Conservation (phyloP, 2,329 filamentous ascomycete species). For the Iodosphaeria phyllophila region DNA sequence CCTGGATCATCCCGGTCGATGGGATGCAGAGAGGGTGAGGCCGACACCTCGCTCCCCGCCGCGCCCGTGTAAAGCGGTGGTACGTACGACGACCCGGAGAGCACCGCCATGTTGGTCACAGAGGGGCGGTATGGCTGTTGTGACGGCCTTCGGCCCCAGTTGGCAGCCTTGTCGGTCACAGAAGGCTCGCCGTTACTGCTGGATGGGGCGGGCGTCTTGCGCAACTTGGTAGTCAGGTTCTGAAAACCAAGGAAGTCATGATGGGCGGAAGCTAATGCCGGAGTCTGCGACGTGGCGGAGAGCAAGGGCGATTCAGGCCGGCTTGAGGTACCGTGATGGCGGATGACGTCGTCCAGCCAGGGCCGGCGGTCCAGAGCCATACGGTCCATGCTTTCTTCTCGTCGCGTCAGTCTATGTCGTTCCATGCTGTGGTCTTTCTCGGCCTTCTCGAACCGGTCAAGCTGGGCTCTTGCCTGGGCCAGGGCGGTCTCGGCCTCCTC, state of each 20-base stretch:
- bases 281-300: slow-evolving; percentile 21
- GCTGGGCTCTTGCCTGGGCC: slow-evolving; percentile 29
- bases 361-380: slow-evolving; percentile 21
- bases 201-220: slow-evolving; percentile 29
- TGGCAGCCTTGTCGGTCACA: slow-evolving; percentile 16
- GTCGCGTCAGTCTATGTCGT: too few species aligned
- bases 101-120: too few species aligned
- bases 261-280: too few species aligned
- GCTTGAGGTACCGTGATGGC: slow-evolving; percentile 24
- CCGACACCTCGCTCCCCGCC: slow-evolving; percentile 22
- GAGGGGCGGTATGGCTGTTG: slow-evolving; percentile 26
- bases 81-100: too few species aligned
- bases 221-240: slow-evolving; percentile 19
- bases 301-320: slow-evolving; percentile 35
- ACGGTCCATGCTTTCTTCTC: too few species aligned
- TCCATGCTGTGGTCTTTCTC: slow-evolving; percentile 22
- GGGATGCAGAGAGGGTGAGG: slow-evolving; percentile 21
- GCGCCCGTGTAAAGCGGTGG: slow-evolving; percentile 15
- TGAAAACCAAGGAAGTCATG: slow-evolving; percentile 31
- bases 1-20: slow-evolving; percentile 24
- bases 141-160: slow-evolving; percentile 27
- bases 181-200: slow-evolving; percentile 27
- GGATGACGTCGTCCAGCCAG: slow-evolving; percentile 32
- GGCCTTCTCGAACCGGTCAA: slow-evolving; percentile 31
- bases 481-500: slow-evolving; percentile 48